Conservation (phyloP, 805 yeast species). For the Wickerhamomyces bovis region DNA sequence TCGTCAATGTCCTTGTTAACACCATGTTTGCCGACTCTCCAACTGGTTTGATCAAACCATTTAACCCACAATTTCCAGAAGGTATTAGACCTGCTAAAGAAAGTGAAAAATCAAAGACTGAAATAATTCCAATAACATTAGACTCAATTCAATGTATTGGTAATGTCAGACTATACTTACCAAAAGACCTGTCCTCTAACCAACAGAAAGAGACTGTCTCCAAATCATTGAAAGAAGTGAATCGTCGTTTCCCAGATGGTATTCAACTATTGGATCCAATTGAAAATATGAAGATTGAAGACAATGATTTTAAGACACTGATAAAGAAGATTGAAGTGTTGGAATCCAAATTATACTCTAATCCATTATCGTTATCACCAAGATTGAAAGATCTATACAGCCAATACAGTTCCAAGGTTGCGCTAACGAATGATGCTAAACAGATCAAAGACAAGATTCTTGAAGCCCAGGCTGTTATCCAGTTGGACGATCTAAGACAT, state of each 20-base stretch:
- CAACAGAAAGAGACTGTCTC: slow-evolving; percentile 55
- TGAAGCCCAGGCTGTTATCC: slow-evolving; percentile 88
- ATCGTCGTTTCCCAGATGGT: slow-evolving; percentile 82
- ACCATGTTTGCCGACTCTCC: slow-evolving; percentile 81
- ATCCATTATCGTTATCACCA: slow-evolving; percentile 60
- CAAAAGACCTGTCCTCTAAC: slow-evolving; percentile 61
- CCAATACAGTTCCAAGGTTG: slow-evolving; percentile 59
- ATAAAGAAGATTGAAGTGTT: slow-evolving; percentile 76
- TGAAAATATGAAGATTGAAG: slow-evolving; percentile 87
- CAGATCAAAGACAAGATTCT: slow-evolving; percentile 56
- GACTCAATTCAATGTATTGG: slow-evolving; percentile 71
- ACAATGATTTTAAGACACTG: slow-evolving; percentile 65
- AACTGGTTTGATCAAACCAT: slow-evolving; percentile 69
- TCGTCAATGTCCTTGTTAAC: slow-evolving; percentile 78
- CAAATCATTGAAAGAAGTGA: slow-evolving; percentile 75
- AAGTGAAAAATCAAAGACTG: slow-evolving; percentile 67
- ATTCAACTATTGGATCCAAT: slow-evolving; percentile 89
- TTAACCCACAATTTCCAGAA: slow-evolving; percentile 72
- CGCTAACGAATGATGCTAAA: slow-evolving; percentile 52
- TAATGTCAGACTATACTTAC: slow-evolving; percentile 74
- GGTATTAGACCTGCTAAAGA: slow-evolving; percentile 81
- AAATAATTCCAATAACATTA: slow-evolving; percentile 80
- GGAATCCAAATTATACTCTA: slow-evolving; percentile 64
- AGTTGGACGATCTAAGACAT: slow-evolving; percentile 87
- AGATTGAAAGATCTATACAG: slow-evolving; percentile 58